These are phyloP conservation scores for Deuterostichococcus epilithicus DNA, from an alignment of 139 green algal species.

Conservation along the genomic window DNA sequence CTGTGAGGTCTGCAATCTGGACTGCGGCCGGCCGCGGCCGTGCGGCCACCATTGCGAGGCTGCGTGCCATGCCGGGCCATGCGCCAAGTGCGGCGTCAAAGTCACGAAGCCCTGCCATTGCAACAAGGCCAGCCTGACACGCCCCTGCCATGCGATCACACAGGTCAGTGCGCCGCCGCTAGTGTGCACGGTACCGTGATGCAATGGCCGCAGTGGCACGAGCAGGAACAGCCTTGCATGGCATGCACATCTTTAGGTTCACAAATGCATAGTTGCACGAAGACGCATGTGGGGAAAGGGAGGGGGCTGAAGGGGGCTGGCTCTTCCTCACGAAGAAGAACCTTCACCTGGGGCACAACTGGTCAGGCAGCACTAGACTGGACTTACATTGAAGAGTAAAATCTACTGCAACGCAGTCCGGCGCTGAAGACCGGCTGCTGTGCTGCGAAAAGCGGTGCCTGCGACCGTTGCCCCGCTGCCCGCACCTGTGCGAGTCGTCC, in stretches of 20 bases:
- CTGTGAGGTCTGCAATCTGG: constrained; percentile 45
- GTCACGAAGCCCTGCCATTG: constrained; percentile 47
- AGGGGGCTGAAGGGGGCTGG: too few species aligned
- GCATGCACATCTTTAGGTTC: too few species aligned
- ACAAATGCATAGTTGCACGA: too few species aligned
- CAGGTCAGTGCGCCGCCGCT: constrained; percentile 8
- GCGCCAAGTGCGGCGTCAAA: constrained; percentile 29
- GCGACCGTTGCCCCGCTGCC: constrained; percentile 46
- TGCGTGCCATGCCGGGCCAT: constrained; percentile 49
- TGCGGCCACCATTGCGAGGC: constrained; percentile 60
- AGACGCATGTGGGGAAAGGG: too few species aligned
- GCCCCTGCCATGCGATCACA: constrained; percentile 43
- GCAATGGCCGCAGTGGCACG: too few species aligned
- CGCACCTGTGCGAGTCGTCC: constrained; percentile 48
- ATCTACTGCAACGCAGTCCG: background rate
- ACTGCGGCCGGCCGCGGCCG: constrained; percentile 30
- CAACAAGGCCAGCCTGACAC: constrained; percentile 53
- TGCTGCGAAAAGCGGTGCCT: constrained; percentile 62
- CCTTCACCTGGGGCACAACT: background rate
- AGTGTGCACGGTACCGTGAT: too few species aligned
- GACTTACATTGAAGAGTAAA: background rate
- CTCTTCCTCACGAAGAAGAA: background rate
- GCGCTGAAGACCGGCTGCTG: constrained; percentile 10
- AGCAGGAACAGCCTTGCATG: too few species aligned
- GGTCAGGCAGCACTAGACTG: background rate